phyloP scores from a whole-genome alignment of 2,329 filamentous ascomycete genomes.

The Penicillium sp. region DNA sequence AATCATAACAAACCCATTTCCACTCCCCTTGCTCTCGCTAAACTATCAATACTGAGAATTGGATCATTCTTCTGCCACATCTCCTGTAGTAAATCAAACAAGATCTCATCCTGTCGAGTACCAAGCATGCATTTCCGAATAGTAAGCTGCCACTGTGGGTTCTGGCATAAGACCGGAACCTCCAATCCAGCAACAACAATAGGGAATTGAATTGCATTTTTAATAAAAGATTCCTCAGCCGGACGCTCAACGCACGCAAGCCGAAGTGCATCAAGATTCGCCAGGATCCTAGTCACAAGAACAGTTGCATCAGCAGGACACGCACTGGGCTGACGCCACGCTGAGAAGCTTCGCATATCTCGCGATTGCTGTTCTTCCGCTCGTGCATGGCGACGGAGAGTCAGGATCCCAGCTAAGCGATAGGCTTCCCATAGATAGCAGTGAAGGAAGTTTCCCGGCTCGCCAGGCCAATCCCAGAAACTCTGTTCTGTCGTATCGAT shows the following conservation, averaged over 20 bases:
- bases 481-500: slow-evolving; percentile 24
- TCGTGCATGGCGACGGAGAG: slow-evolving; percentile 15
- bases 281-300: slow-evolving; percentile 25
- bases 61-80: slow-evolving; percentile 21
- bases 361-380: neutral
- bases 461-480: slow-evolving; percentile 33
- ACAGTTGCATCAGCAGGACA: slow-evolving; percentile 14
- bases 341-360: neutral
- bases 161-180: slow-evolving; percentile 9
- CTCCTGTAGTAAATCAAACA: slow-evolving; percentile 25
- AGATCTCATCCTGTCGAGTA: slow-evolving; percentile 11
- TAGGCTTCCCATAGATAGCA: slow-evolving; percentile 33
- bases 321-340: slow-evolving; percentile 3
- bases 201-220: slow-evolving; percentile 30
- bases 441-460: slow-evolving; percentile 25
- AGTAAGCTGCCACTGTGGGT: slow-evolving; percentile 18
- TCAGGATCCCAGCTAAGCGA: slow-evolving; percentile 28
- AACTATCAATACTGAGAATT: slow-evolving; percentile 17
- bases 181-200: slow-evolving; percentile 23
- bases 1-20: slow-evolving; percentile 28
- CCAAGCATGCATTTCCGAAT: slow-evolving; percentile 13
- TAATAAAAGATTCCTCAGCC: slow-evolving; percentile 15
- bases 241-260: slow-evolving; percentile 18
- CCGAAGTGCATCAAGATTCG: slow-evolving; percentile 27
- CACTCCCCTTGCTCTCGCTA: slow-evolving; percentile 20